Conservation (phyloP, 345 rosid species). For the Linum usitatissimum region DNA sequence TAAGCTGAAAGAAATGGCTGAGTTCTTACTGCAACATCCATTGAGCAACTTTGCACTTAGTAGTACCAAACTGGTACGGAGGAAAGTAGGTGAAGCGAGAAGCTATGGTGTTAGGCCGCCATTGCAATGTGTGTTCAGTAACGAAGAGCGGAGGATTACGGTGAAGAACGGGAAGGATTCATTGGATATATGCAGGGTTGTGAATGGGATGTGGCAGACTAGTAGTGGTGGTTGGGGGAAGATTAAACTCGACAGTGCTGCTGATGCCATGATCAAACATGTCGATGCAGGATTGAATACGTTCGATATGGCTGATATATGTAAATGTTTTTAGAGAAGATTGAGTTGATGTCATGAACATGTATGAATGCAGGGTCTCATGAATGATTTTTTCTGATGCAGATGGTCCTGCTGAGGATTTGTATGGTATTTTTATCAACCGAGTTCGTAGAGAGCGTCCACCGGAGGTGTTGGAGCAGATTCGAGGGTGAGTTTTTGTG, state of each 20-base stretch:
- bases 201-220: conserved; percentile 65
- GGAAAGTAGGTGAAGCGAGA: conserved; percentile 6
- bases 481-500: conserved; percentile 57
- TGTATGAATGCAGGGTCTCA: too few relatives aligned
- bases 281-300: conserved; percentile 44
- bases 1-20: conserved; percentile 20
- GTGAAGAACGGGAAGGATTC: conserved; percentile 45
- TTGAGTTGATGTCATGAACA: too few relatives aligned
- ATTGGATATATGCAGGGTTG: conserved; percentile 40
- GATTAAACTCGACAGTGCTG: conserved; percentile 32
- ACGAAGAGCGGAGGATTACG: conserved; percentile 22
- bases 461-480: conserved; percentile 52
- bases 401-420: conserved; percentile 98
- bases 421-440: conserved; percentile 81
- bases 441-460: conserved; percentile 70
- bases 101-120: conserved; percentile 14
- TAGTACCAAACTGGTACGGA: conserved; percentile 12
- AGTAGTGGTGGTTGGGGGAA: conserved; percentile 60
- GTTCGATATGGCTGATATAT: conserved; percentile 59
- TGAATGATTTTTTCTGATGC: background rate
- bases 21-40: conserved; percentile 13
- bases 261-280: conserved; percentile 46
- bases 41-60: conserved; percentile 21
- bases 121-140: conserved; percentile 24
- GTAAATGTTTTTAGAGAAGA: conserved; percentile 15